phyloP scores from a whole-genome alignment of 2,329 filamentous ascomycete genomes.

The Polychaeton citri region DNA sequence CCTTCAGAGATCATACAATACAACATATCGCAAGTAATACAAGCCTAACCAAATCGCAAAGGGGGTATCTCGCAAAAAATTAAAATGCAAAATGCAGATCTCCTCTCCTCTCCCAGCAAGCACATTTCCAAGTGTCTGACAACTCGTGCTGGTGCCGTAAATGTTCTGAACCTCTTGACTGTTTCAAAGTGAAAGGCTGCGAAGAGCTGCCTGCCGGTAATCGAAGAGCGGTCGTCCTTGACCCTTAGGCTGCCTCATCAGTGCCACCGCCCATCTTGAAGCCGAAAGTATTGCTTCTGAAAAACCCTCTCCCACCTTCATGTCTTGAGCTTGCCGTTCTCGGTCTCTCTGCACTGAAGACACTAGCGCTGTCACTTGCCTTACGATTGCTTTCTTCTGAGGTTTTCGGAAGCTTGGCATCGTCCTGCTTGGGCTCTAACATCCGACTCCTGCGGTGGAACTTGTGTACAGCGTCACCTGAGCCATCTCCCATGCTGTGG shows the following conservation, averaged over 20 bases:
- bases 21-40: too few relatives aligned
- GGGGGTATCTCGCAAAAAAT: constrained; percentile 10
- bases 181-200: too few relatives aligned
- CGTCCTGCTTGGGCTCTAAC: constrained; percentile 49
- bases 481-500: constrained; percentile 53
- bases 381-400: not conserved
- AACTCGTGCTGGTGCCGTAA: too few relatives aligned
- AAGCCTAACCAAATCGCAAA: constrained; percentile 3
- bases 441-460: constrained; percentile 75
- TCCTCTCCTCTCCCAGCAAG: too few relatives aligned
- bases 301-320: constrained; percentile 2
- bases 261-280: constrained; percentile 5
- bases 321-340: not conserved
- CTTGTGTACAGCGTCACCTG: constrained; percentile 48
- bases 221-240: not conserved
- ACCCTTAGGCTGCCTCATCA: not conserved
- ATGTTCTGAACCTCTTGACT: too few relatives aligned
- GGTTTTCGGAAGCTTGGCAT: not conserved
- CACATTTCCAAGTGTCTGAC: too few relatives aligned
- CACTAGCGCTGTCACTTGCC: not conserved
- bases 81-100: not conserved
- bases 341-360: not conserved
- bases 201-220: too few relatives aligned
- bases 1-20: too few relatives aligned
- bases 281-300: constrained; percentile 6